phyloP scores from a whole-genome alignment of 1,284 basidiomycete species.

The Tylopilus orsonianus region DNA sequence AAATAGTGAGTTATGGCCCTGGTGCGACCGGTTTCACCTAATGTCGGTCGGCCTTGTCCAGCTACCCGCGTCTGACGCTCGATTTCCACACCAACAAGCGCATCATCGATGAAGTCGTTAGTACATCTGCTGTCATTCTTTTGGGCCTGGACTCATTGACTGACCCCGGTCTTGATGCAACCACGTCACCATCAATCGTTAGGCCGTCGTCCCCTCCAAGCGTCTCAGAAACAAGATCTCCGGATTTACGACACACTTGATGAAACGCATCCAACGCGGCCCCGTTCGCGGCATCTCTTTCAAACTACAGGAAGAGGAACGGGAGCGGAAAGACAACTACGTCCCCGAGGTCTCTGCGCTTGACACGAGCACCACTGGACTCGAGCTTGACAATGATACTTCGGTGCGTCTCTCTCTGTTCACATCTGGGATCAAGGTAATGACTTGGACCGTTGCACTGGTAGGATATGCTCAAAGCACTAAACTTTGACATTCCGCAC shows the following conservation, averaged over 20 bases:
- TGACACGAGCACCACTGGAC: constrained; percentile 69
- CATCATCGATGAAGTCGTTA: constrained; percentile 97
- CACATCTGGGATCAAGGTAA: background rate
- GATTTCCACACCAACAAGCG: constrained; percentile 99
- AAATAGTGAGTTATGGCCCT: constrained; percentile 79
- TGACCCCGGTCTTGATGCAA: too few relatives aligned
- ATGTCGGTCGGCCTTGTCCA: constrained; percentile 31
- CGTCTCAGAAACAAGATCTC: constrained; percentile 99
- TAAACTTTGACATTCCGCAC: constrained; percentile 92
- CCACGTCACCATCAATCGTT: background rate
- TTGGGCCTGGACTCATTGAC: too few relatives aligned
- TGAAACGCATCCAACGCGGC: constrained; percentile 99
- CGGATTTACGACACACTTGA: constrained; percentile 99
- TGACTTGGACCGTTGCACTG: background rate
- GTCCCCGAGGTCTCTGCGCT: constrained; percentile 96
- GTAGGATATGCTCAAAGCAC: constrained; percentile 81
- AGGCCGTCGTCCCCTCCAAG: constrained; percentile 97
- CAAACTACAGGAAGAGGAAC: constrained; percentile 99
- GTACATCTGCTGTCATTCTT: constrained; percentile 35
- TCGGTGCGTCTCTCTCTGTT: constrained; percentile 63
- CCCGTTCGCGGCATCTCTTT: constrained; percentile 99
- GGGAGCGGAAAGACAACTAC: constrained; percentile 99
- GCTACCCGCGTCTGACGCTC: constrained; percentile 94
- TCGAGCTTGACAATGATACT: constrained; percentile 90
- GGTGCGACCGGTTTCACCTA: background rate